These are phyloP conservation scores for Sugiyamaella floridensis DNA, from an alignment of 805 yeast genomes.

Conservation along the genomic window DNA sequence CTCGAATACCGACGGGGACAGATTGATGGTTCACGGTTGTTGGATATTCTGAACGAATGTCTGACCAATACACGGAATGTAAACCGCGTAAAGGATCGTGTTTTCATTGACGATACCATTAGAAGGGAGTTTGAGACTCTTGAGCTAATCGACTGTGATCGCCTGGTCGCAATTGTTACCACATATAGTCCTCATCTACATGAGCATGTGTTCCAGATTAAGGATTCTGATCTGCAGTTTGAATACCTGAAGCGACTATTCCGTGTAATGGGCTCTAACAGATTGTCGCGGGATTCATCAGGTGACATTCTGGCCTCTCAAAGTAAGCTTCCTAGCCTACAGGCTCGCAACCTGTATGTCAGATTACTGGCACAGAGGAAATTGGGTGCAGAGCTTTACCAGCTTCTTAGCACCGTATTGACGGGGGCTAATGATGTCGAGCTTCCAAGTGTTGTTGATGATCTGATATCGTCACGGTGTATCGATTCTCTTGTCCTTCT, in stretches of 20 bases:
- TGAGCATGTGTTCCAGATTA: conserved; percentile 29
- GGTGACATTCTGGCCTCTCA: neutral
- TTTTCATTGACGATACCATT: conserved; percentile 26
- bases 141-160: conserved; percentile 28
- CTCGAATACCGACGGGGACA: neutral
- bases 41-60: conserved; percentile 18
- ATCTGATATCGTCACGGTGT: conserved; percentile 19
- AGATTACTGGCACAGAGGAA: conserved; percentile 19
- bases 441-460: conserved; percentile 24
- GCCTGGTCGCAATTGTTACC: conserved; percentile 35
- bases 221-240: conserved; percentile 23
- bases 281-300: neutral
- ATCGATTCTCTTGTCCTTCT: conserved; percentile 25
- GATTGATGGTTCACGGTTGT: conserved; percentile 5
- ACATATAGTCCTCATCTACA: conserved; percentile 37
- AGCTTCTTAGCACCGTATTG: conserved; percentile 26
- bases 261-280: neutral
- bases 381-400: conserved; percentile 15
- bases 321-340: conserved; percentile 9
- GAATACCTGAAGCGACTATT: conserved; percentile 21
- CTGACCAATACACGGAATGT: conserved; percentile 4
- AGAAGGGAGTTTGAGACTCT: conserved; percentile 25
- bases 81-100: conserved; percentile 6
- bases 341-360: conserved; percentile 17
- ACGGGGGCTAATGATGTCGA: conserved; percentile 28